Percentiles rank a stretch among this genome's conserved stretches.
These are phyloP conservation scores for Coemansia sp. DNA, from an alignment of 192 early-diverging fungal species.

Conservation along the genomic window DNA sequence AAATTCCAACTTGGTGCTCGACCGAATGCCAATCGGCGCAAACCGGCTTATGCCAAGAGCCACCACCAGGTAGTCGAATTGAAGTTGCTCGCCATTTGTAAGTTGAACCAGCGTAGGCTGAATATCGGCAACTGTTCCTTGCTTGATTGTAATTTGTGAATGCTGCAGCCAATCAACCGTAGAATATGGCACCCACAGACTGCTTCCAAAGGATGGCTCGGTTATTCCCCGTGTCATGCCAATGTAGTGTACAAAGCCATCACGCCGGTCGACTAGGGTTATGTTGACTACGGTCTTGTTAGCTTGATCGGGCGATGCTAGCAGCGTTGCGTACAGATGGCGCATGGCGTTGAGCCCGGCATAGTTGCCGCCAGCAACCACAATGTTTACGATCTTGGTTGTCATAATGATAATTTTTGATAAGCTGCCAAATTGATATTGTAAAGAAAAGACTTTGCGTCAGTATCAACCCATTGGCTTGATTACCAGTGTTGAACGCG, in stretches of 20 bases:
- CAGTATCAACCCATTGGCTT: too few species aligned
- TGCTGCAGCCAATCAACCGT: constrained; percentile 35
- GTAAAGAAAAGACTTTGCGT: too few species aligned
- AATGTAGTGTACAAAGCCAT: constrained; percentile 58
- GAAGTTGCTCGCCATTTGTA: not conserved
- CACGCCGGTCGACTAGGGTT: constrained; percentile 56
- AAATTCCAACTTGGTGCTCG: constrained; percentile 29
- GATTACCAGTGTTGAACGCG: too few species aligned
- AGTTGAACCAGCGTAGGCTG: constrained; percentile 22
- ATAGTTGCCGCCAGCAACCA: constrained; percentile 49
- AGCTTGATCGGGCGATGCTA: constrained; percentile 6
- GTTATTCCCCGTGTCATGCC: constrained; percentile 53
- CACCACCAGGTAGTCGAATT: constrained; percentile 57
- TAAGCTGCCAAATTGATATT: not conserved
- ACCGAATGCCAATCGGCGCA: constrained; percentile 30
- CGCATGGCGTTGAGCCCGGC: constrained; percentile 38
- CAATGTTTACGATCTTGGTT: constrained; percentile 5
- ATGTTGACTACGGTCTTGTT: constrained; percentile 26
- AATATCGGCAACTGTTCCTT: constrained; percentile 45
- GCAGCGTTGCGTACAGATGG: constrained; percentile 23
- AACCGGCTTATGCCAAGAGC: constrained; percentile 53
- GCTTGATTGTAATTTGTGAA: constrained; percentile 36
- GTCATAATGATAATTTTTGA: not conserved
- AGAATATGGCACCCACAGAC: constrained; percentile 57
- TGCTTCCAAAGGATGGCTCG: constrained; percentile 50